Base-by-base conservation (phyloP, 163 green algal species). In the Volvox carteri region DNA sequence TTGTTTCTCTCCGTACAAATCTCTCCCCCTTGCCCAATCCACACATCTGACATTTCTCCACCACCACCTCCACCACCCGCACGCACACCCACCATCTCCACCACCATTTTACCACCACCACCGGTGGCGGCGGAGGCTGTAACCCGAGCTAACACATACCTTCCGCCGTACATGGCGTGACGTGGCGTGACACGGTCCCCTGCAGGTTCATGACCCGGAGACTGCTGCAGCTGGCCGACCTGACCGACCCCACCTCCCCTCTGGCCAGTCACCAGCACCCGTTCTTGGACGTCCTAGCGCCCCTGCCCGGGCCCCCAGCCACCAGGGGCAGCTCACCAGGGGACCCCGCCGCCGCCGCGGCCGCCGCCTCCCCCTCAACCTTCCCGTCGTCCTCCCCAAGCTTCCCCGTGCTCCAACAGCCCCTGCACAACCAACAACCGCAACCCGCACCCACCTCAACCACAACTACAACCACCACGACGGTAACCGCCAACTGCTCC, bases 211-310 rank as follows among this genome's bases (percentile, higher is more conserved):
- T 86, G 78, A 67, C 58, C 9, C 1, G 8, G 21, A 25, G 46
- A 23, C 78, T 86, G 58, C 78, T 86, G n/a, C 78, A 25, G 28
- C 78, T 86, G 60, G 8, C 41, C 4, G 58, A 86, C 78, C 58
- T 41, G 6, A 30, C 4, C 30, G 21, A 70, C 62, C 60, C 60
- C 25, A 4, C 28, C 62, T 86, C 56, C n/a, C 81, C 81, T 12
- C 35, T 87, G 1, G 25, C 21, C 46, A 35, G 18, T 33, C 41
- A 42, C 67, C 62, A 42, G 7, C 81, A 87, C 65, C 46, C 46
- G 30, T 87, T 87, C 67, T 79, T 30, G 46, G 0, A 48, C 28
- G 8, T 46, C 56, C 11, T 76, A 11, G 1, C 37, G 7, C 77
- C 77, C 23, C 35, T 73, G 74, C 74, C 75, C 46, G 46, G 23